Base-by-base conservation (phyloP, 164 flowering plant genomes). In the Umbellularia californica region DNA sequence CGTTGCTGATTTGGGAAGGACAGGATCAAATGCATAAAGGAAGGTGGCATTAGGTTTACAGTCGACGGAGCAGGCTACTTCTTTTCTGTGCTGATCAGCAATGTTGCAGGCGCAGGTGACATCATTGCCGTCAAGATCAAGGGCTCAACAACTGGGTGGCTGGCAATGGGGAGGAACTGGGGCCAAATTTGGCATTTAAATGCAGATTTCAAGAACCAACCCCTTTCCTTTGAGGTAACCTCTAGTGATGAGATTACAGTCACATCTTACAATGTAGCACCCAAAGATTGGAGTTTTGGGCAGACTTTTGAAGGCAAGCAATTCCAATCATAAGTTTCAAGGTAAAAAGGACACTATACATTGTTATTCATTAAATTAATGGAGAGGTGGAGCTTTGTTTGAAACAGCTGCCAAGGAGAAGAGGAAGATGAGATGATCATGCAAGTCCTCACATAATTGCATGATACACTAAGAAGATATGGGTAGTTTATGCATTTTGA, bases 141-240 rank as follows among this genome's bases (percentile, higher is more conserved):
- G 78, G 99, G 99, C 2, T 88, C 97, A 35, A 85, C 81, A 79
- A 93, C 95, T 1, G 99, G 98, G 52, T 95, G 98, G 99, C 91
- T 95, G 67, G 86, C 88, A 25, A 92, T 95, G 99, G 95, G 94
- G 12, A 80, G 97, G 79, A 92, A 90, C 60, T 95, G 98, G 99
- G 99, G 99, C 10, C 97, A 90, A 70, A 90, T 85, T 69, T 95
- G 99, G 98, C 96, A 89, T 73, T 76, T 92, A 50, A 92, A 81
- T 85, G 98, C 96, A 10, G 90, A 92, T 79, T 72, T 95, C 33
- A 85, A 79, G 83, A 86, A 87, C 19, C 99, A 93, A 70, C 89
- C 97, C 55, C 89, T 95, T 72, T 90, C 99, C 4, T 92, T 95
- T 70, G 98, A 95, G 84, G 83, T 93, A 75, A 90, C 90, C 28